Evolutionary conservation across 2,329 filamentous ascomycete genomes (phyloP), one percentile per base, ranked within the genome.

Genomic region (Xylariales sp.): DNA sequence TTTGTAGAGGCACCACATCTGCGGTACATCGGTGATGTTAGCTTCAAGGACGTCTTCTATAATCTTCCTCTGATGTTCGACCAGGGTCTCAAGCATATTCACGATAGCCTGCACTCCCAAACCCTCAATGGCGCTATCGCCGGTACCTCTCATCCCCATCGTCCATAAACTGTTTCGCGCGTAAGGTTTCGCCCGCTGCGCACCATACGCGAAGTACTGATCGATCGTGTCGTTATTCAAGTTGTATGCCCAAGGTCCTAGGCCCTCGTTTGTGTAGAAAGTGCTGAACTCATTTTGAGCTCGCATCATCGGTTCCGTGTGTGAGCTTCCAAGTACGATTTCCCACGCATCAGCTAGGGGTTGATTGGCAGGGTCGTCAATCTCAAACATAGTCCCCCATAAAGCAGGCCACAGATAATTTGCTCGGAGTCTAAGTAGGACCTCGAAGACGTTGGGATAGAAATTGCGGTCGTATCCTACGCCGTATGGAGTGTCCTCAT

Each of bases 331-430:
- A 56, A 88, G 77, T 1, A 88, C 82, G 43, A 88, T 77, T 29
- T 80, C 84, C 55, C 80, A 88, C n/a, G 82, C 82, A 51, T 88
- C 81, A 0, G 84, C 81, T 4, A 86, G 70, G 0, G 80, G 76
- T 54, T 86, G 81, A 50, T 81, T 88, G 21, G 72, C 68, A 3
- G 76, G 68, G 54, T 88, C 84, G 46, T 88, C 85, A 1, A 86
- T 74, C 54, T 81, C 78, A 53, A 88, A 85, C 71, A 86, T 86
- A 48, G 73, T 76, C 5, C 73, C 76, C 85, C 84, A 88, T 24
- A 78, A 69, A 1, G 82, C 75, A 0, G 84, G 85, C 84, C 85
- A 88, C 37, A 88, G 66, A 53, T 87, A 88, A 59, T 88, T 88
- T 12, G 84, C 84, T 27, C 78, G 73, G 20, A 85, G 69, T 5